phyloP scores from a whole-genome alignment of 208 protist species.

The Novymonas esmeraldas region DNA sequence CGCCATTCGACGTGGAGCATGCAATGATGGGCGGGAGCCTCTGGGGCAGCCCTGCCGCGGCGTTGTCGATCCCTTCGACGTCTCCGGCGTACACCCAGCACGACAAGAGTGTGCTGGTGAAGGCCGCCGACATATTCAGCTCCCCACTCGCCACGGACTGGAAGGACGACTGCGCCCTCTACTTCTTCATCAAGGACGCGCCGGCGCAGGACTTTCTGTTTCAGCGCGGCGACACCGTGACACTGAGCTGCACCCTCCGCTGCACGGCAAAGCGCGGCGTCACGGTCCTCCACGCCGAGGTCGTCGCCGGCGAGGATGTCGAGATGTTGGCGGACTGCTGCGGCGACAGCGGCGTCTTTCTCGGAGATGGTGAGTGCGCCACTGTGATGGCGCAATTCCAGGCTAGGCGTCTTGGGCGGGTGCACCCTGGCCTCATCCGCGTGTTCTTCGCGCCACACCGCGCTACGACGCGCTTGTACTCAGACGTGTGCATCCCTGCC shows the following conservation, averaged over 20 bases:
- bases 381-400: slow-evolving; percentile 49
- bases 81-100: slow-evolving; percentile 30
- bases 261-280: slow-evolving; percentile 52
- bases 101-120: slow-evolving; percentile 40
- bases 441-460: slow-evolving; percentile 40
- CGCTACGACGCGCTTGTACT: slow-evolving; percentile 34
- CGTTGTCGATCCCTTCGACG: slow-evolving; percentile 25
- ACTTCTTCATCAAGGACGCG: slow-evolving; percentile 33
- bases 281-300: slow-evolving; percentile 43
- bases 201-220: slow-evolving; percentile 30
- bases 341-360: slow-evolving; percentile 35
- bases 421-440: slow-evolving; percentile 59
- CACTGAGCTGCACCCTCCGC: slow-evolving; percentile 49
- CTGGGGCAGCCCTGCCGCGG: slow-evolving; percentile 12
- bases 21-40: slow-evolving; percentile 19
- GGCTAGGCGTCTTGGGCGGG: slow-evolving; percentile 22
- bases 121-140: slow-evolving; percentile 31
- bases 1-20: slow-evolving; percentile 41
- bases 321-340: slow-evolving; percentile 37
- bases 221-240: slow-evolving; percentile 33
- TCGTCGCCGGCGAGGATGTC: slow-evolving; percentile 39
- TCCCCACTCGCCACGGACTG: slow-evolving; percentile 26
- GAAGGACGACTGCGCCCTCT: slow-evolving; percentile 45
- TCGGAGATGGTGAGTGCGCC: slow-evolving; percentile 64
- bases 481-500: slow-evolving; percentile 56